Conservation (phyloP, 768 basidiomycete genomes). For the Pisolithus tinctorius region DNA sequence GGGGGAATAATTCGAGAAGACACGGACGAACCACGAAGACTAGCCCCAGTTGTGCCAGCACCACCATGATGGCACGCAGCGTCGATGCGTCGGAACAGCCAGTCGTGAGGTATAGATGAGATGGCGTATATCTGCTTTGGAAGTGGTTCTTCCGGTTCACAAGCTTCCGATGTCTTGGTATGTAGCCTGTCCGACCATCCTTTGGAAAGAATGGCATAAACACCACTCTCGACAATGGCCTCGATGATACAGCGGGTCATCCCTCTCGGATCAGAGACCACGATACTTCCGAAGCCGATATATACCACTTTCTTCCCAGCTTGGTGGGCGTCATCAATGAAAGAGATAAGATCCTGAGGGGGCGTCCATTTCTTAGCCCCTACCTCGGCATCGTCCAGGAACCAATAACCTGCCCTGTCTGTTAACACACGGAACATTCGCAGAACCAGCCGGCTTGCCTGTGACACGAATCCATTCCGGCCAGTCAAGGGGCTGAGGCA, state of each 20-base stretch:
- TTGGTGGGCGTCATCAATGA: conserved; percentile 73
- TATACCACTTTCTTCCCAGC: conserved; percentile 88
- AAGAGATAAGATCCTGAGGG: conserved; percentile 69
- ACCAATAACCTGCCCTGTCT: conserved; percentile 78
- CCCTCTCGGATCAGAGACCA: conserved; percentile 87
- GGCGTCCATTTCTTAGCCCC: conserved; percentile 86
- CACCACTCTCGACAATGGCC: conserved; percentile 79
- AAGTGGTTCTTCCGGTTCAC: conserved; percentile 62
- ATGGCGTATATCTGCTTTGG: conserved; percentile 80
- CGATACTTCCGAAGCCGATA: conserved; percentile 96
- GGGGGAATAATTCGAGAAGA: background rate
- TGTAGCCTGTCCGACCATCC: conserved; percentile 94
- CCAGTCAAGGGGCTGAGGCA: conserved; percentile 96
- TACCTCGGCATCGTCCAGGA: conserved; percentile 88
- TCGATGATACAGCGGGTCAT: conserved; percentile 92
- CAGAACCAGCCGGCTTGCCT: conserved; percentile 36
- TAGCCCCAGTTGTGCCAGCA: conserved; percentile 93
- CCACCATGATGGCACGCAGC: conserved; percentile 99
- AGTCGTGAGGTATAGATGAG: conserved; percentile 87
- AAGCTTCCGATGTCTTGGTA: conserved; percentile 50
- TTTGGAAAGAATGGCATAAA: conserved; percentile 91
- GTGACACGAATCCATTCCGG: conserved; percentile 97
- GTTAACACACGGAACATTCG: conserved; percentile 5
- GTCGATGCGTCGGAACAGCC: conserved; percentile 90
- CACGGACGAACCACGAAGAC: conserved; percentile 66